A percentile compares a stretch with the other conserved stretches of the same genome.
Evolutionary conservation across 2,329 filamentous ascomycete species (phyloP).

Genomic region (Ophiosphaerella narmari): DNA sequence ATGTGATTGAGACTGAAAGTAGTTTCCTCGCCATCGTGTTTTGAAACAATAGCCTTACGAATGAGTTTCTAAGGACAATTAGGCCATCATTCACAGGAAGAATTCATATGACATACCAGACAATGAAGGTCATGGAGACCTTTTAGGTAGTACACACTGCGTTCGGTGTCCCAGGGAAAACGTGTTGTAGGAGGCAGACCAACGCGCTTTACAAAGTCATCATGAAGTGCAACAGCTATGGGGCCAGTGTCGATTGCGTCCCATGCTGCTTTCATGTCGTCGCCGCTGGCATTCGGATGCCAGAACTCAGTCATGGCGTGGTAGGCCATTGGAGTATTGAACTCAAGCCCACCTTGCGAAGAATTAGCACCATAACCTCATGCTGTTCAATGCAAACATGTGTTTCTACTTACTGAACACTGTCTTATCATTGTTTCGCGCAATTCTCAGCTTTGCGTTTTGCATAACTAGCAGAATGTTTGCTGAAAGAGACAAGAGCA

Average conservation of each 20-base stretch:
- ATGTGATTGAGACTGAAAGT: conserved; percentile 35
- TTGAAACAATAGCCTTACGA: conserved; percentile 40
- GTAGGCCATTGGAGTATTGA: conserved; percentile 33
- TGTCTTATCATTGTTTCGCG: conserved; percentile 21
- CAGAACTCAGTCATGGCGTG: conserved; percentile 37
- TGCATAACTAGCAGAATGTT: conserved; percentile 38
- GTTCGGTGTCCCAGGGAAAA: conserved; percentile 44
- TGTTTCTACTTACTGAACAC: conserved; percentile 28
- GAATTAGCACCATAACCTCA: background rate
- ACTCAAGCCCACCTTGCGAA: conserved; percentile 28
- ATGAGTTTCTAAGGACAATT: conserved; percentile 34
- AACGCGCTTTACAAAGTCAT: conserved; percentile 27
- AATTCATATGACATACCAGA: conserved; percentile 21
- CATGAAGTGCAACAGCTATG: conserved; percentile 38
- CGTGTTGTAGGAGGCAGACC: conserved; percentile 32
- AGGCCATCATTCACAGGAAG: background rate
- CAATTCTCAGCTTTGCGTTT: conserved; percentile 25
- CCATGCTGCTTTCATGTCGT: conserved; percentile 38
- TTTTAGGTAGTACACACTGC: conserved; percentile 43
- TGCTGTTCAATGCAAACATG: no score
- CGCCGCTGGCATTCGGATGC: conserved; percentile 33
- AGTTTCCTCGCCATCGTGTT: conserved; percentile 27
- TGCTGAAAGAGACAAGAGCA: conserved; percentile 34
- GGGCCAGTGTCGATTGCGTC: conserved; percentile 40
- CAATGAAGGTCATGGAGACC: conserved; percentile 43